Evolutionary conservation across 176 grass and related monocot species (phyloP), one percentile per base, ranked within the genome.

Genomic region (Calamus simplicifolius): DNA sequence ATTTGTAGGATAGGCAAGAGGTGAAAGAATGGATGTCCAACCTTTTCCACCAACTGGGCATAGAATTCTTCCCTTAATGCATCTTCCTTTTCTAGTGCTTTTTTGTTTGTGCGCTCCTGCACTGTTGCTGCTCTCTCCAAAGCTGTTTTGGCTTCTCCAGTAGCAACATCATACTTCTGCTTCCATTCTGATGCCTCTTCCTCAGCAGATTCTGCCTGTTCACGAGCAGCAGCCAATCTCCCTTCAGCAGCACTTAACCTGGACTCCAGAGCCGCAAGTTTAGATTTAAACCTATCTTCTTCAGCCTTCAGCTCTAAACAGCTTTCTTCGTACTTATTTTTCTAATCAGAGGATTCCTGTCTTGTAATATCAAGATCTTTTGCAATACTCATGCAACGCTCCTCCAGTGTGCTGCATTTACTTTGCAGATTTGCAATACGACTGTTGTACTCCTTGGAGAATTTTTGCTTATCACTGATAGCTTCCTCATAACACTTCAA

Each of bases 141-240:
- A 25, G 80, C 88, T 62, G 71, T 67, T 83, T 83, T 92, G 59
- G 80, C 88, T 66, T 92, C 83, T 62, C 54, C 48, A 62, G 80
- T 69, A 55, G 88, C 83, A 50, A 61, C 60, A 66, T 87, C 88
- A 58, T 92, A 92, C 70, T 84, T 92, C 62, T 21, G 70, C 68
- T 60, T 92, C 88, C 88, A 92, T 72, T 87, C 88, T 55, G 49
- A 58, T 48, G 88, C 88, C 53, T 92, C 88, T 5, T 72, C 83
- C 75, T 84, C 73, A 63, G 88, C 76, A 58, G 80, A 80, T 1
- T 62, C 71, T 56, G 62, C 76, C 19, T 75, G 88, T 80, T 87
- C 88, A 71, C 50, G 69, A 48, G 88, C 88, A 66, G 79, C 80
- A 6, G 63, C 80, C 59, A 83, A 69, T 75, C 71, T 87, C 57